phyloP scores from a whole-genome alignment of 192 early-diverging fungal genomes.

The Powellomyces hirtus region DNA sequence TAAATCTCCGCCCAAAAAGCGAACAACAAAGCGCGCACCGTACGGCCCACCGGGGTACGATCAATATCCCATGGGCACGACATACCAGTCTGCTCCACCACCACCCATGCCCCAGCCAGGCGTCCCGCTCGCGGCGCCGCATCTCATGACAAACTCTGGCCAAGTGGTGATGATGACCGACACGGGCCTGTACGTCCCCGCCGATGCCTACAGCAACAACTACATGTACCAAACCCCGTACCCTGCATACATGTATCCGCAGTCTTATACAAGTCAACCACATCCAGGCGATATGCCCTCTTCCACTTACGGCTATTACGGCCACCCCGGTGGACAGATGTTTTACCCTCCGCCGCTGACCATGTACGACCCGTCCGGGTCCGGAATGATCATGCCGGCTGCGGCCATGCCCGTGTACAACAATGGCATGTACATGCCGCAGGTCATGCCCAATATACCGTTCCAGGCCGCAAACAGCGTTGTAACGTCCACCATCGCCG shows the following conservation, averaged over 20 bases:
- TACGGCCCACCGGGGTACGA: background rate
- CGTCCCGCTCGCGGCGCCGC: too few relatives aligned
- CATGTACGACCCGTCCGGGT: background rate
- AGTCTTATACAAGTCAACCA: background rate
- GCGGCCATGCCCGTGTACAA: background rate
- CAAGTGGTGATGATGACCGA: constrained; percentile 15
- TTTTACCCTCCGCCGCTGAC: background rate
- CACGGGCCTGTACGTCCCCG: constrained; percentile 7
- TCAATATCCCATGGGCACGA: too few relatives aligned
- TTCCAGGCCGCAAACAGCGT: background rate
- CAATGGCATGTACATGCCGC: constrained; percentile 8
- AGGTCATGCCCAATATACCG: background rate
- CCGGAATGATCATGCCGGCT: too few relatives aligned
- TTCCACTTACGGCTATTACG: background rate
- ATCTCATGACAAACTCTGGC: constrained; percentile 10
- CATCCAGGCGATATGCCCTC: background rate
- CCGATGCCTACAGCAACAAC: background rate
- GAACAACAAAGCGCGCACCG: background rate
- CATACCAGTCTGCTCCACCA: too few relatives aligned
- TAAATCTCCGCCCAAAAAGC: background rate
- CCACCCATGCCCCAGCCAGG: too few relatives aligned
- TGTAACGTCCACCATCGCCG: background rate
- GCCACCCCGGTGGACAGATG: constrained; percentile 1
- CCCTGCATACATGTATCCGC: background rate
- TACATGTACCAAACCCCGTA: constrained; percentile 1